Base-by-base conservation (phyloP, 768 basidiomycete genomes). In the Trametes coccinea region DNA sequence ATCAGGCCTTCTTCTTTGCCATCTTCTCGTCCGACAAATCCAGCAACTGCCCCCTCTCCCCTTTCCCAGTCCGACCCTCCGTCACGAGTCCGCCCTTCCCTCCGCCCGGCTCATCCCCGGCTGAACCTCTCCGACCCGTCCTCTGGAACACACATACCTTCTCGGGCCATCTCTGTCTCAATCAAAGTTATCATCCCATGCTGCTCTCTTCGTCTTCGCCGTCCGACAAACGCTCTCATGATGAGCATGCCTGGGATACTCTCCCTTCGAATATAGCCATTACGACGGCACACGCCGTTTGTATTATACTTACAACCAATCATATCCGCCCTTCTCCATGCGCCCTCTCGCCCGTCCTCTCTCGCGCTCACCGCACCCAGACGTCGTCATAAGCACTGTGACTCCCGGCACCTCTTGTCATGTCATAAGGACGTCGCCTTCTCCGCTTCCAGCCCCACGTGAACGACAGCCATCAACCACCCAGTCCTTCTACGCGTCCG, bases 81-180 rank as follows among this genome's bases (percentile, higher is more conserved):
- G 50, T 59, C 57, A 50, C 50, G 50, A 43, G 43, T 33, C 54
- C 11, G 29, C 56, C 56, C 37, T 49, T 37, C 44, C 51, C 40
- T 55, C 57, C 54, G 53, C 58, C 22, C 58, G 59, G 63, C 52
- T 7, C 54, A 57, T 53, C 56, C 29, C 59, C 59, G 53, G 57
- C 57, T 40, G n/a, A 51, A 11, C 53, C 33, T 10, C 39, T 52
- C 60, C 17, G 41, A 11, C 56, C 56, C 5, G 30, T 8, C 37
- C 44, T 63, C 50, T 48, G 69, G 64, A 34, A 40, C 43, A 11
- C 30, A 8, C 37, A 45, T 56, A 10, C 62, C 62, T 53, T 60
- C 47, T 34, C 54, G 5, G 59, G 66, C 49, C 43, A 60, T 59
- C 65, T 41, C 65, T 47, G 37, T 53, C 63, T 64, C 63, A 64